A percentile compares a stretch with the other conserved stretches of the same genome.
Evolutionary conservation across 768 basidiomycete species (phyloP).

Genomic region (Naganishia onofrii): DNA sequence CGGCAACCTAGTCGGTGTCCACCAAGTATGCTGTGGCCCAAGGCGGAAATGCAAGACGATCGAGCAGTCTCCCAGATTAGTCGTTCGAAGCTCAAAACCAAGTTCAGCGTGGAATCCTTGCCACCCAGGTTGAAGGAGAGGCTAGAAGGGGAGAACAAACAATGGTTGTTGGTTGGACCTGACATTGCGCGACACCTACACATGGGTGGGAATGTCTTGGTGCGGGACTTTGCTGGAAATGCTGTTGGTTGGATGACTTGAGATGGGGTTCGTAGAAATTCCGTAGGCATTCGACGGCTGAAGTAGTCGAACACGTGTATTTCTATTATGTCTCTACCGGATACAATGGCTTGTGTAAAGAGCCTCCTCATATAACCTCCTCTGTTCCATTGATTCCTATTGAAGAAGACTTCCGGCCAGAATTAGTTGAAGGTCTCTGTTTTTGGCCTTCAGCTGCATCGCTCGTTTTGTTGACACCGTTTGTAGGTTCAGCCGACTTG

Average conservation of each 20-base stretch:
- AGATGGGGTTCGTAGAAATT: neutral
- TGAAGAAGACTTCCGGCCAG: neutral
- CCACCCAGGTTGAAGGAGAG: constrained; percentile 9
- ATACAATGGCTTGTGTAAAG: neutral
- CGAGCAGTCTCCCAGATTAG: neutral
- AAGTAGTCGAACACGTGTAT: neutral
- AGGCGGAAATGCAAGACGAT: neutral
- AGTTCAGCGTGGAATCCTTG: neutral
- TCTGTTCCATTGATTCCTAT: neutral
- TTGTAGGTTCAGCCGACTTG: constrained; percentile 31
- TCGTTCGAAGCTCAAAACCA: no score
- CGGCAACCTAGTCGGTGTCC: neutral
- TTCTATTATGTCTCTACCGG: neutral
- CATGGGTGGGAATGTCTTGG: constrained; percentile 28
- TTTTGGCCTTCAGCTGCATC: constrained; percentile 42
- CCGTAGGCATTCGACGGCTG: no score
- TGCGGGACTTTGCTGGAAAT: constrained; percentile 27
- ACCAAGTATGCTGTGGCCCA: neutral
- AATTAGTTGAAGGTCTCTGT: neutral
- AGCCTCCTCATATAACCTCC: neutral
- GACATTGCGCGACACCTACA: constrained; percentile 31
- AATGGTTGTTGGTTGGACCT: constrained; percentile 30
- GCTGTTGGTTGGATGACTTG: constrained; percentile 32
- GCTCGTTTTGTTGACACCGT: constrained; percentile 41
- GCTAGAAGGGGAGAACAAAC: constrained; percentile 5